Base-by-base conservation (phyloP, 495 filamentous ascomycete genomes). In the Gamarada debralockiae region DNA sequence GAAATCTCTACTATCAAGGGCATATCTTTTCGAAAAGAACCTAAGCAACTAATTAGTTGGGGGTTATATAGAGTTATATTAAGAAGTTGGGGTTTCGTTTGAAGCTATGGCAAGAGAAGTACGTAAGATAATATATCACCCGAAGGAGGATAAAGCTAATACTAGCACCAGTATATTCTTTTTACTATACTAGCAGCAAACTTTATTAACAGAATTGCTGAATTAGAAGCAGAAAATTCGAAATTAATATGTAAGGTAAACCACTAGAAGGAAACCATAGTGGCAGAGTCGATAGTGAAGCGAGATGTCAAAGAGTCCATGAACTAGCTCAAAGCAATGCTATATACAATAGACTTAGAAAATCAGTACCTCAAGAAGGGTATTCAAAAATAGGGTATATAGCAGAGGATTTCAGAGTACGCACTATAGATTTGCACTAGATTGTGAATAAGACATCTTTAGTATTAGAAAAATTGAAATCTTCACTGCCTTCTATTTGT, bases 61-160 rank as follows among this genome's bases (percentile, higher is more conserved):
- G 17, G 56, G 50, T 24, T 64, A 60, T 50, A 60, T 60, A 24
- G 36, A 60, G 53, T 50, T 66, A 37, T 62, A 36, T 47, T 45
- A 47, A 50, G 60, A 57, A 58, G 48, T 63, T 34, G 47, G 60
- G 41, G 31, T 49, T 37, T 62, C 43, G 51, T 62, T 62, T 56
- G 25, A 53, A 55, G 59, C 62, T 50, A 40, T 59, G 15, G 22
- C 52, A 18, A 39, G 49, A 55, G 3, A 37, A 49, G 23, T 48
- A 42, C 18, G 15, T n/a, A 49, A 49, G 52, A 34, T 48, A 42
- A 55, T 48, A 8, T 33, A 23, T 54, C 29, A 54, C 52, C 43
- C 22, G 23, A 54, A 48, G 22, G 42, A 50, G 25, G 33, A 50
- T 49, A 20, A 50, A 56, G 53, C 53, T 56, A 56, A 56, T 50